phyloP scores from a whole-genome alignment of 2,329 filamentous ascomycete genomes.

The Coniochaeta sp. region DNA sequence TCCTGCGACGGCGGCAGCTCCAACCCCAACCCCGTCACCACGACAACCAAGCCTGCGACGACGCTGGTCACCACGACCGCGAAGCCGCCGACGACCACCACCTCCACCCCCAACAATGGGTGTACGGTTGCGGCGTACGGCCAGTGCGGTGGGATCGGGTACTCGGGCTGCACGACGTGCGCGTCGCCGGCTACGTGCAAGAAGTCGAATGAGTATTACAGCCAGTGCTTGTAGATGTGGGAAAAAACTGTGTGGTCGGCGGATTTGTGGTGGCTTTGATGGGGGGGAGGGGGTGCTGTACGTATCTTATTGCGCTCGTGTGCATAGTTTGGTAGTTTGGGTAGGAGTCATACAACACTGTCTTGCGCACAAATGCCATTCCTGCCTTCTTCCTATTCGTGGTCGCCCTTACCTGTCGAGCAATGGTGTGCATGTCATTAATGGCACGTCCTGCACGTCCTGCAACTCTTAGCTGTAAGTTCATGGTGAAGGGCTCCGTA shows the following conservation, averaged over 20 bases:
- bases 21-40: neutral
- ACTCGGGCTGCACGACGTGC: conserved; percentile 23
- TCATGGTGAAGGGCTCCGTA: too few relatives aligned
- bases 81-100: conserved; percentile 4
- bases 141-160: conserved; percentile 10
- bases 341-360: too few relatives aligned
- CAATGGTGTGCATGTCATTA: too few relatives aligned
- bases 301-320: too few relatives aligned
- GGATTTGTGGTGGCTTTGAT: too few relatives aligned
- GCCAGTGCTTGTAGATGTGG: conserved; percentile 9
- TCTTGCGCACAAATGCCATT: too few relatives aligned
- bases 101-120: neutral
- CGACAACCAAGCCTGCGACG: conserved; percentile 2
- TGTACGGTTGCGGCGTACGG: conserved; percentile 5
- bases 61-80: conserved; percentile 1
- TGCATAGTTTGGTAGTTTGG: too few relatives aligned
- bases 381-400: too few relatives aligned
- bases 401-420: too few relatives aligned
- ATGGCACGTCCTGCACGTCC: too few relatives aligned
- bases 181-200: conserved; percentile 35
- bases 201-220: conserved; percentile 30
- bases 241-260: too few relatives aligned
- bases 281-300: neutral
- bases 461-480: too few relatives aligned
- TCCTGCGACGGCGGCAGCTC: conserved; percentile 1